Percentiles rank a stretch among this genome's conserved stretches.
phyloP scores from a whole-genome alignment of 192 early-diverging fungal species.

The Rhizoclosmatium sp. region DNA sequence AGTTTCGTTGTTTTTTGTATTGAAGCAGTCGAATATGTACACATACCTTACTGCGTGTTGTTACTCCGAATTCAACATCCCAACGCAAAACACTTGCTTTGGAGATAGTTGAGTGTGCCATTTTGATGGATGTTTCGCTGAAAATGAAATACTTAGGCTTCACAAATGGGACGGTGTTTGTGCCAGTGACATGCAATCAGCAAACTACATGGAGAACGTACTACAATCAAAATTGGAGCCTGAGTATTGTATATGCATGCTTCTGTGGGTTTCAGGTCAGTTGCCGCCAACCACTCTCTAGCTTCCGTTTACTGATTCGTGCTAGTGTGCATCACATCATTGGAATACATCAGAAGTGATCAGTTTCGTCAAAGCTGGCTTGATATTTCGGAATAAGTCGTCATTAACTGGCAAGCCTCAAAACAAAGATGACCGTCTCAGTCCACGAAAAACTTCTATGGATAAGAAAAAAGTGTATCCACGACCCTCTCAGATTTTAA shows the following conservation, averaged over 20 bases:
- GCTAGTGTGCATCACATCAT: background rate
- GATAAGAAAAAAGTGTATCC: constrained; percentile 4
- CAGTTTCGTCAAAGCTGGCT: background rate
- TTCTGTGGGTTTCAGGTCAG: constrained; percentile 35
- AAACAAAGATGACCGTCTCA: too few relatives aligned
- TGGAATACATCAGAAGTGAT: constrained; percentile 23
- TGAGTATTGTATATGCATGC: constrained; percentile 5
- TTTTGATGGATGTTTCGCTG: too few relatives aligned
- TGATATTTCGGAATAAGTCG: constrained; percentile 2
- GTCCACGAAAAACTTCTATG: too few relatives aligned
- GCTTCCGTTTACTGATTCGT: background rate
- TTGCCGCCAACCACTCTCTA: background rate
- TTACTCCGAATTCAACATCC: background rate
- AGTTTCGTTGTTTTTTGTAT: constrained; percentile 1
- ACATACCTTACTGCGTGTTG: constrained; percentile 1
- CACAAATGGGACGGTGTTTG: constrained; percentile 13
- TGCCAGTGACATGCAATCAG: background rate
- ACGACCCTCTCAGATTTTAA: too few relatives aligned
- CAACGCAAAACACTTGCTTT: background rate
- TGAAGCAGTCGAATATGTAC: constrained; percentile 2
- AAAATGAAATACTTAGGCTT: background rate
- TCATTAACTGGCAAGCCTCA: background rate
- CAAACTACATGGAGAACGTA: background rate
- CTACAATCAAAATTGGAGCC: background rate
- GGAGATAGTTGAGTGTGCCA: background rate